Conservation (phyloP, 371 early-diverging fungal genomes). For the Mucor lusitanicus region DNA sequence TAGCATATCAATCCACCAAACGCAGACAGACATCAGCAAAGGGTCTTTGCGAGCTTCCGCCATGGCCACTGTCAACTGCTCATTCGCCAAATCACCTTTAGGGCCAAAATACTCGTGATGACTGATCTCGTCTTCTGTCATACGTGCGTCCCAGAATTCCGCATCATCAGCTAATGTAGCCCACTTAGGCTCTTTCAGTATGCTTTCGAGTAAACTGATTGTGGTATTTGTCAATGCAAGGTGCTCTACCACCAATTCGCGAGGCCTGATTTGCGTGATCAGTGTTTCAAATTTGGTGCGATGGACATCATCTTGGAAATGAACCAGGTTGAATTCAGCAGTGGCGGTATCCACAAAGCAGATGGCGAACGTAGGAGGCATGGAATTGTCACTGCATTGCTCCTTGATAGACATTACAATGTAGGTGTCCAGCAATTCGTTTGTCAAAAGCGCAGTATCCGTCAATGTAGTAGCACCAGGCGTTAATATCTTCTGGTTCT, state of each 20-base stretch:
- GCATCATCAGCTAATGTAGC: constrained; percentile 66
- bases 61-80: constrained; percentile 4
- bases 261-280: constrained; percentile 88
- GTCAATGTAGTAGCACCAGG: constrained; percentile 96
- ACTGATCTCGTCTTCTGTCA: constrained; percentile 71
- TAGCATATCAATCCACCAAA: constrained; percentile 83
- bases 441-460: constrained; percentile 84
- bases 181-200: constrained; percentile 62
- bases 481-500: too few species aligned
- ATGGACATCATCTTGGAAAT: constrained; percentile 85
- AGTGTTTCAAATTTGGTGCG: constrained; percentile 91
- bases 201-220: constrained; percentile 74
- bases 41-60: constrained; percentile 28
- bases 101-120: constrained; percentile 67
- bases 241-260: constrained; percentile 86
- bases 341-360: constrained; percentile 96
- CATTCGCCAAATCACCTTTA: constrained; percentile 1
- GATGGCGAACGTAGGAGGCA: constrained; percentile 68
- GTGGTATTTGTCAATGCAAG: constrained; percentile 67
- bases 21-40: constrained; percentile 65
- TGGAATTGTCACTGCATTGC: constrained; percentile 24
- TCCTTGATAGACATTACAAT: constrained; percentile 94
- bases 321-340: constrained; percentile 83
- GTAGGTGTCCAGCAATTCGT: constrained; percentile 88
- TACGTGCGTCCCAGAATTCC: constrained; percentile 85